These are phyloP conservation scores for Pythium sp. DNA, from an alignment of 352 stramenopile genomes.

Conservation along the genomic window DNA sequence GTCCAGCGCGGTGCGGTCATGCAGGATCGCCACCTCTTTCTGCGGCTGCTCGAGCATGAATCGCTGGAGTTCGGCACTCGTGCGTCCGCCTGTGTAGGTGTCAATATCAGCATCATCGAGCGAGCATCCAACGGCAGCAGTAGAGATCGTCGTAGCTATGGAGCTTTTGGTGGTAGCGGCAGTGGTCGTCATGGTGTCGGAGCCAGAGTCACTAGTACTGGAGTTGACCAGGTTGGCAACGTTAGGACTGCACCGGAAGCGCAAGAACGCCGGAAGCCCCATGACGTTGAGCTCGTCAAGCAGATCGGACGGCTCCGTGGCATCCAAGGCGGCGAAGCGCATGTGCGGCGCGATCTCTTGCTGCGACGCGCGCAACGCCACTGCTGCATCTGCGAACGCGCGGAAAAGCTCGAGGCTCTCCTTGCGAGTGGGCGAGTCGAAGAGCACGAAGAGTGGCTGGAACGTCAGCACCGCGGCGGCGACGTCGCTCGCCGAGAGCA, in stretches of 20 bases:
- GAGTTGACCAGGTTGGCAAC: not conserved
- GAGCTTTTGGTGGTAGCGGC: not conserved
- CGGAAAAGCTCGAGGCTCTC: conserved; percentile 29
- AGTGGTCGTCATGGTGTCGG: not conserved
- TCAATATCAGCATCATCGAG: conserved; percentile 15
- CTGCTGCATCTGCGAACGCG: conserved; percentile 32
- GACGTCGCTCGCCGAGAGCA: conserved; percentile 27
- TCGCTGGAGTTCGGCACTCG: conserved; percentile 38
- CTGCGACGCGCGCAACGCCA: conserved; percentile 21
- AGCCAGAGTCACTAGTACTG: not conserved
- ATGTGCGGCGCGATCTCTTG: conserved; percentile 13
- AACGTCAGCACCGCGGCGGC: conserved; percentile 15
- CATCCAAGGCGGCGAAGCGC: conserved; percentile 30
- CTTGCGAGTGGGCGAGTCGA: conserved; percentile 29
- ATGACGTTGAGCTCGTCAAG: conserved; percentile 20
- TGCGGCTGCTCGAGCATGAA: conserved; percentile 30
- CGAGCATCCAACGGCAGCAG: conserved; percentile 12
- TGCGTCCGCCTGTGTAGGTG: conserved; percentile 29
- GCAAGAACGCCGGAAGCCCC: conserved; percentile 30
- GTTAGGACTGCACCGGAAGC: conserved; percentile 27
- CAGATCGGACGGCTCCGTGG: conserved; percentile 13
- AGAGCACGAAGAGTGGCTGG: conserved; percentile 40
- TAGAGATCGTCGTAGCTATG: not conserved
- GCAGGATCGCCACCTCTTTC: conserved; percentile 20
- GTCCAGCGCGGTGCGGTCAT: conserved; percentile 12